These are phyloP conservation scores for Aaosphaeria arxii DNA, from an alignment of 2,329 filamentous ascomycete genomes.

Conservation along the genomic window DNA sequence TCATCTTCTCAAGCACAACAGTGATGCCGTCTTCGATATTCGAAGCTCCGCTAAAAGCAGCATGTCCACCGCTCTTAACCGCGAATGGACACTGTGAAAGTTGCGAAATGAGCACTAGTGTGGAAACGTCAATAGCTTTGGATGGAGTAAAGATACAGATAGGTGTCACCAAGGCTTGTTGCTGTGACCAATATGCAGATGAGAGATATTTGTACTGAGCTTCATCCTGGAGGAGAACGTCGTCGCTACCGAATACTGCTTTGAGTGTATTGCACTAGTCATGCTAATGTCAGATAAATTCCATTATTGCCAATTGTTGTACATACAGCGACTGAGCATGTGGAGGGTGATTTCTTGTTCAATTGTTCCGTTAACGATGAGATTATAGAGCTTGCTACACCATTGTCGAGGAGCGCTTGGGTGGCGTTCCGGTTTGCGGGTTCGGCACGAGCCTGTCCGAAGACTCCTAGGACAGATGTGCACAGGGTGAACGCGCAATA, in stretches of 20 bases:
- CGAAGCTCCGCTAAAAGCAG: slow-evolving; percentile 37
- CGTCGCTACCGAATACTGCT: slow-evolving; percentile 16
- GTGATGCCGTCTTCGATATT: slow-evolving; percentile 44
- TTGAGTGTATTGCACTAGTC: slow-evolving; percentile 20
- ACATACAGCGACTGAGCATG: slow-evolving; percentile 16
- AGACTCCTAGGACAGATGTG: too few relatives aligned
- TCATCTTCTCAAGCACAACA: slow-evolving; percentile 38
- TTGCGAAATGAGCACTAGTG: slow-evolving; percentile 15
- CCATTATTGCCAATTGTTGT: background rate
- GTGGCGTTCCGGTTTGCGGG: slow-evolving; percentile 7
- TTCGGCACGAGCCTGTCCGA: background rate
- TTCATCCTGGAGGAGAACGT: slow-evolving; percentile 10
- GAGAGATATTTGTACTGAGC: slow-evolving; percentile 19
- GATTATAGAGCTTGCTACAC: slow-evolving; percentile 8
- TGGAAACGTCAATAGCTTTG: slow-evolving; percentile 17
- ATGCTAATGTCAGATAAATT: background rate
- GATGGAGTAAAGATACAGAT: slow-evolving; percentile 25
- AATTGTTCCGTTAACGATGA: slow-evolving; percentile 4
- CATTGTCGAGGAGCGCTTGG: slow-evolving; percentile 8
- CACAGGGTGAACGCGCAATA: too few relatives aligned
- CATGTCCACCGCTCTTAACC: slow-evolving; percentile 46
- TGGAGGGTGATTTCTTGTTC: slow-evolving; percentile 1
- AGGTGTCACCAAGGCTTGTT: slow-evolving; percentile 21
- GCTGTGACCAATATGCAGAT: slow-evolving; percentile 22
- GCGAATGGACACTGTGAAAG: slow-evolving; percentile 37